Base-by-base conservation (phyloP, 2,329 filamentous ascomycete species). In the Diplodia mutila region DNA sequence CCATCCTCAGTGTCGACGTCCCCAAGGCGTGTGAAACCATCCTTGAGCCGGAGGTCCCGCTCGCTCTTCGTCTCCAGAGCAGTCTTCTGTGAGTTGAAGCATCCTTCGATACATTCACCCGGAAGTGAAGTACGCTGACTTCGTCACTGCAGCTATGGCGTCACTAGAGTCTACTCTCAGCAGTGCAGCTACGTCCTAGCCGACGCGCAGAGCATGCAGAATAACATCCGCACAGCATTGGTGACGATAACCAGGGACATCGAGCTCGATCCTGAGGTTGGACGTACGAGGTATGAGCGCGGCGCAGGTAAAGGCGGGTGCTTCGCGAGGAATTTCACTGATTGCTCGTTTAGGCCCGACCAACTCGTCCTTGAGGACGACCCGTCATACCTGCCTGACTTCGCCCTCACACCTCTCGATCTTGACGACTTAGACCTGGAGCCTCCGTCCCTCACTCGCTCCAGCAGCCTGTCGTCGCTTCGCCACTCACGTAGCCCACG, bases 1-100 rank as follows among this genome's bases (percentile, higher is more conserved):
- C 92, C 9, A 97, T 99, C 68, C 88, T 94, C 68, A 89, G 92
- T 18, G 95, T 99, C 71, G 86, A 98, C 74, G 89, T 99, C 29
- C 85, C 88, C 42, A 93, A 91, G 75, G 94, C 95, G 67, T 97
- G 94, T 78, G 85, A 90, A 70, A 95, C 90, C n/a, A 97, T 99
- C 76, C 87, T 92, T 46, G 85, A 92, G 67, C 93, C 91, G 73
- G 91, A 90, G 6, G 92, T 91, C 1, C 95, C 95, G 2, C 90
- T 99, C 80, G 94, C 95, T 4, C 80, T 99, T 71, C 90, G 95
- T 42, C 86, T 99, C 25, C 94, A 98, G 76, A 91, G 93, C 18
- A 97, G 90, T 72, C 84, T 99, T 21, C 87, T 99, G 87, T 90
- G 76, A 75, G 84, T 74, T 39, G 25, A 42, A 7, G 3, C 9